phyloP scores from a whole-genome alignment of 169 alveolate species.

The Plasmodium adleri region DNA sequence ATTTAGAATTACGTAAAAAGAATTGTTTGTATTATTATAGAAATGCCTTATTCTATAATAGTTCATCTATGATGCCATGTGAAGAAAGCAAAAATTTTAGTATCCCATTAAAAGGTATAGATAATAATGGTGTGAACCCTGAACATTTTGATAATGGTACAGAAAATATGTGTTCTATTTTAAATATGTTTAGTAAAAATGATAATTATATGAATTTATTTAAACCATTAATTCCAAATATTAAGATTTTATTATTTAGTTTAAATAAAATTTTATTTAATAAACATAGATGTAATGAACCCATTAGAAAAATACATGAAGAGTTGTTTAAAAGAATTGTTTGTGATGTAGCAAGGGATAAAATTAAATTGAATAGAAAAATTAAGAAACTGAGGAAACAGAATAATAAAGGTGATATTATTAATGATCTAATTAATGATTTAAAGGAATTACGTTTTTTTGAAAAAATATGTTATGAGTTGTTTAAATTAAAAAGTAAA shows the following conservation, averaged over 20 bases:
- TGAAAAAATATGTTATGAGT: slow-evolving; percentile 59
- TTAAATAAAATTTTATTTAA: slow-evolving; percentile 59
- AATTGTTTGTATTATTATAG: slow-evolving; percentile 60
- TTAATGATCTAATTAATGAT: slow-evolving; percentile 29
- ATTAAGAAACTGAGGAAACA: slow-evolving; percentile 32
- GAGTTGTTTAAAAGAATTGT: slow-evolving; percentile 44
- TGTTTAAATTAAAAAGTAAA: slow-evolving; percentile 50
- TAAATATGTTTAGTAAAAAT: slow-evolving; percentile 35
- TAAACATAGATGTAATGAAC: slow-evolving; percentile 63
- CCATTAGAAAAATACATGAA: slow-evolving; percentile 60
- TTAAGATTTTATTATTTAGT: slow-evolving; percentile 43
- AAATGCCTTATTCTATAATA: slow-evolving; percentile 37
- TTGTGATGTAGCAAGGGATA: slow-evolving; percentile 53
- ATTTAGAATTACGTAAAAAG: slow-evolving; percentile 28
- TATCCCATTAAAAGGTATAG: neutral
- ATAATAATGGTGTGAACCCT: neutral
- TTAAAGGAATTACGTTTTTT: slow-evolving; percentile 29
- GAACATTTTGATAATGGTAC: neutral
- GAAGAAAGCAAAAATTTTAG: slow-evolving; percentile 12
- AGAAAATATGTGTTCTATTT: neutral
- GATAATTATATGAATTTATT: slow-evolving; percentile 60
- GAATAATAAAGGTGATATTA: slow-evolving; percentile 5
- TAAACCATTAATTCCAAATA: slow-evolving; percentile 58
- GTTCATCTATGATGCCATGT: neutral
- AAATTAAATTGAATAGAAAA: slow-evolving; percentile 36